Conservation (phyloP, 257 asterid genomes). For the Fraxinus pennsylvanica region DNA sequence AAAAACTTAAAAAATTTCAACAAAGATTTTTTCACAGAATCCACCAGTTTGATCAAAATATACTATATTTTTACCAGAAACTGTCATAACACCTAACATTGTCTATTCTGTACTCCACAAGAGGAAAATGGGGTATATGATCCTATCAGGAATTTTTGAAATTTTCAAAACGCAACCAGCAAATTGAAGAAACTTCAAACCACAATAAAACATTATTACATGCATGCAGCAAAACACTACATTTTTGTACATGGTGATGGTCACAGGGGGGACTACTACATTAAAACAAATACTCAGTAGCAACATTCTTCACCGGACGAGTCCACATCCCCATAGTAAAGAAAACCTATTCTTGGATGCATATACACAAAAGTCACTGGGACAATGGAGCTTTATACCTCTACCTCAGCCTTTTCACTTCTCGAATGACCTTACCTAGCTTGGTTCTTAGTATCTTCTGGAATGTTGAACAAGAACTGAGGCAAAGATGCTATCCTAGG, state of each 20-base stretch:
- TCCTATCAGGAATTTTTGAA: no score
- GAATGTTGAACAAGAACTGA: constrained; percentile 74
- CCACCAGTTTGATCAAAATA: no score
- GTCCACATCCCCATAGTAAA: constrained; percentile 52
- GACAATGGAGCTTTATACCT: not conserved
- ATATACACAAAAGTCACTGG: constrained; percentile 18
- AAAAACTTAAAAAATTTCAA: no score
- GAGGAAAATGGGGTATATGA: no score
- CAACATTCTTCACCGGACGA: constrained; percentile 59
- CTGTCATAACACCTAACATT: no score
- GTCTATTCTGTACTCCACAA: no score
- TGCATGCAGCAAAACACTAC: not conserved
- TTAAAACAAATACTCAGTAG: not conserved
- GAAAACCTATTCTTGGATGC: constrained; percentile 30
- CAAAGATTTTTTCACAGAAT: no score
- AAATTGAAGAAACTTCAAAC: not conserved
- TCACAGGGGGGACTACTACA: not conserved
- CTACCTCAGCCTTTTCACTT: not conserved
- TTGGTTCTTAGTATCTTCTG: constrained; percentile 61
- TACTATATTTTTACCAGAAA: no score
- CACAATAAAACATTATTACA: not conserved
- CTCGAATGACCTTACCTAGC: constrained; percentile 41
- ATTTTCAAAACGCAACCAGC: not conserved
- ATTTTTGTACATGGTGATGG: not conserved
- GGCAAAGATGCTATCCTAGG: constrained; percentile 97